phyloP scores from a whole-genome alignment of 345 rosid species.

The Kernera saxatilis region DNA sequence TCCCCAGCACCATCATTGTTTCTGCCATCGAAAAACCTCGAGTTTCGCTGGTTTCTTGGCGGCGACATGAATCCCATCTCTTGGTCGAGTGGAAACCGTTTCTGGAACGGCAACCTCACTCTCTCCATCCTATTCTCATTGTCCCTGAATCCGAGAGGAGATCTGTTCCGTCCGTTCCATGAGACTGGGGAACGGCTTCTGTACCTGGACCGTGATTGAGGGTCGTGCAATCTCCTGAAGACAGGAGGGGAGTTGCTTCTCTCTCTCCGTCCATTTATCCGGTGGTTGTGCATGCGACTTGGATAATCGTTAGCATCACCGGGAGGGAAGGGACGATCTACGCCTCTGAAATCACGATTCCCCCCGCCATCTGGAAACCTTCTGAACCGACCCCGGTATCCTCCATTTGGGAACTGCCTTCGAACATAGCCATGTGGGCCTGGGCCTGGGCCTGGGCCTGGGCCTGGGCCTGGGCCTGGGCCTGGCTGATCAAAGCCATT shows the following conservation, averaged over 20 bases:
- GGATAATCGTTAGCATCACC: constrained; percentile 29
- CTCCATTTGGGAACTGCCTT: constrained; percentile 37
- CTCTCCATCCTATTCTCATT: constrained; percentile 2
- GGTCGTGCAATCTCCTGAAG: constrained; percentile 31
- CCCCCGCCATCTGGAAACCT: constrained; percentile 28
- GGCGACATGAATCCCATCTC: neutral
- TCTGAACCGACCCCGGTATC: constrained; percentile 39
- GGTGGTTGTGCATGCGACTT: constrained; percentile 14
- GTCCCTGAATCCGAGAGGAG: constrained; percentile 28
- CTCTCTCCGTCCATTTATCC: constrained; percentile 37
- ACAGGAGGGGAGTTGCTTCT: constrained; percentile 53
- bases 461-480: constrained; percentile 23
- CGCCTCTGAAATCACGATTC: constrained; percentile 17
- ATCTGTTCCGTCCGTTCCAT: constrained; percentile 42
- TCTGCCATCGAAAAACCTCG: neutral
- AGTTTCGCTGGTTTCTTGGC: neutral
- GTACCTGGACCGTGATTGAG: constrained; percentile 42
- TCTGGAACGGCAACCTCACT: constrained; percentile 5
- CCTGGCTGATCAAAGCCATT: constrained; percentile 28
- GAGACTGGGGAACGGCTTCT: constrained; percentile 51
- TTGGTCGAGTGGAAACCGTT: neutral
- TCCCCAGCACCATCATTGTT: neutral
- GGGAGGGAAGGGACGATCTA: neutral
- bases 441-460: constrained; percentile 24
- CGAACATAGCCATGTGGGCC: constrained; percentile 16